Evolutionary conservation across 192 early-diverging fungal genomes (phyloP).

Genomic region (Jimgerdemannia flammicorona): DNA sequence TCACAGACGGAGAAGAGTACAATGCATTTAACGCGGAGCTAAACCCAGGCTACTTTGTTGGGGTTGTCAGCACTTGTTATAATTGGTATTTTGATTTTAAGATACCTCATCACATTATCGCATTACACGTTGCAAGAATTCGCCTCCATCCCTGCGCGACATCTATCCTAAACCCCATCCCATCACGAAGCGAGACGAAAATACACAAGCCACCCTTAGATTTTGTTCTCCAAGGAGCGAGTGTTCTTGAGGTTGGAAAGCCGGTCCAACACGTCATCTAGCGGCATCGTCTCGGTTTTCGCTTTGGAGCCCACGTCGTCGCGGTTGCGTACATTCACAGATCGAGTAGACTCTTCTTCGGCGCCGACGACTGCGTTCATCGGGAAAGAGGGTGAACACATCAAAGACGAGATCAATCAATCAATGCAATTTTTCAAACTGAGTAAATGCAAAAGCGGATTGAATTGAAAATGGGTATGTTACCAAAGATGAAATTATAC

Average conservation of each 20-base stretch:
- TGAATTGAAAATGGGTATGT: not conserved
- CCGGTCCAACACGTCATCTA: constrained; percentile 68
- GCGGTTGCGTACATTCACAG: constrained; percentile 90
- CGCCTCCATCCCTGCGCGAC: too few species aligned
- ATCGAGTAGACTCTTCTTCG: constrained; percentile 68
- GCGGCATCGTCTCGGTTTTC: constrained; percentile 74
- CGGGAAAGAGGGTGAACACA: constrained; percentile 1
- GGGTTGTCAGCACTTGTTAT: too few species aligned
- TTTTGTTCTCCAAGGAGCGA: constrained; percentile 53
- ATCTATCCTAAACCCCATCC: too few species aligned
- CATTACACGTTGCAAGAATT: too few species aligned
- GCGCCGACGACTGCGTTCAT: constrained; percentile 73
- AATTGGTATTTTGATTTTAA: too few species aligned
- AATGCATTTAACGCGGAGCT: too few species aligned
- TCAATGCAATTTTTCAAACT: not conserved
- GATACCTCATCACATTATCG: too few species aligned
- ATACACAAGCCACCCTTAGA: constrained; percentile 24
- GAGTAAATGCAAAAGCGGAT: not conserved
- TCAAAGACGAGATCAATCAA: not conserved
- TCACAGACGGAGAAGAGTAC: too few species aligned
- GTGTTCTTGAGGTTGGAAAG: constrained; percentile 66
- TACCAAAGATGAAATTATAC: constrained; percentile 91
- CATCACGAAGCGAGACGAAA: too few species aligned
- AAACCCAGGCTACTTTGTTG: too few species aligned
- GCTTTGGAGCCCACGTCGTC: constrained; percentile 79